Conservation (phyloP, 441 rosid genomes). For the Macaranga tanarius region DNA sequence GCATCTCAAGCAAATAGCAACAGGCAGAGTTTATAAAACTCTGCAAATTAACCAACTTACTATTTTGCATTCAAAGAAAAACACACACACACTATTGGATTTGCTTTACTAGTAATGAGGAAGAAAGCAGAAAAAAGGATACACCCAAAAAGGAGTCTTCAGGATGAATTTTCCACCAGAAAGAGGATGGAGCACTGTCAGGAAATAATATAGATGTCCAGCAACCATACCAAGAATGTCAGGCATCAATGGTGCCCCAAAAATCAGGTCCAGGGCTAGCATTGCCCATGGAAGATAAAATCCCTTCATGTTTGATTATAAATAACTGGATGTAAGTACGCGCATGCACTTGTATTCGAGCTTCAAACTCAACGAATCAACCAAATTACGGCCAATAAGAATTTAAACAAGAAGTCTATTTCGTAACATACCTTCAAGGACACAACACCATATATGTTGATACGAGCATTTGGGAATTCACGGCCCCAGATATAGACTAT, state of each 20-base stretch:
- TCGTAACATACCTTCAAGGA: conserved; percentile 46
- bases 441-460: conserved; percentile 56
- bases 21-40: too few relatives aligned
- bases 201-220: conserved; percentile 58
- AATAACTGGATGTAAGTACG: neutral
- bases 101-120: too few relatives aligned
- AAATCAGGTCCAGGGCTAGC: conserved; percentile 56
- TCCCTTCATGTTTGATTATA: conserved; percentile 33
- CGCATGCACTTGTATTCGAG: too few relatives aligned
- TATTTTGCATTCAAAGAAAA: too few relatives aligned
- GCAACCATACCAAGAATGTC: conserved; percentile 60
- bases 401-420: neutral
- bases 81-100: too few relatives aligned
- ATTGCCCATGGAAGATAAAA: conserved; percentile 71
- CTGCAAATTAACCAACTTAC: too few relatives aligned
- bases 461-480: conserved; percentile 54
- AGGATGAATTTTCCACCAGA: conserved; percentile 47
- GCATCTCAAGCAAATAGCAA: too few relatives aligned
- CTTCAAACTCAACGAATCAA: too few relatives aligned
- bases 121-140: conserved; percentile 36
- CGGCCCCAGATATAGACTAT: conserved; percentile 58
- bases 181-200: conserved; percentile 68
- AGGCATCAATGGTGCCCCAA: conserved; percentile 56
- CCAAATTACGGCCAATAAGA: too few relatives aligned
- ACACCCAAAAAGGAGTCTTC: conserved; percentile 70